A percentile compares a stretch with the other conserved stretches of the same genome.
Evolutionary conservation across 1,284 basidiomycete genomes (phyloP).

Genomic region (Boletus mariae): DNA sequence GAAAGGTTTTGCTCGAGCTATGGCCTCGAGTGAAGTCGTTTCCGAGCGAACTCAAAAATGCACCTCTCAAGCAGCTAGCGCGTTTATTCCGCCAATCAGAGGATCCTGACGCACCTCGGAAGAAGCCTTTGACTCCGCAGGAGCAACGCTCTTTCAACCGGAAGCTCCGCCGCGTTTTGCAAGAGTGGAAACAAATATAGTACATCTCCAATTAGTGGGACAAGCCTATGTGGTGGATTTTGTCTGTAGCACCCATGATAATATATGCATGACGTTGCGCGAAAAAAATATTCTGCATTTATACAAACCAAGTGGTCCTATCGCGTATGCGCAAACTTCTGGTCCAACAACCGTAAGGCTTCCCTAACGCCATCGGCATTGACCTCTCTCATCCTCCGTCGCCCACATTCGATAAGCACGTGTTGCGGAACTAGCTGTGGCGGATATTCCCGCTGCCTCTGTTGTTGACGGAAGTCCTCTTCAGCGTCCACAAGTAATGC

Average conservation of each 20-base stretch:
- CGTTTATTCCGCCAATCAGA: conserved; percentile 37
- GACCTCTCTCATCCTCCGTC: conserved; percentile 65
- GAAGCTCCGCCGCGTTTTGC: conserved; percentile 25
- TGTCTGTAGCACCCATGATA: conserved; percentile 1
- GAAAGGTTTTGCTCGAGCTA: conserved; percentile 50
- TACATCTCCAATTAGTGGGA: background rate
- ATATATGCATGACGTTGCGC: conserved; percentile 3
- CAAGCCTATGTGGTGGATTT: background rate
- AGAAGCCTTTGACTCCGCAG: conserved; percentile 23
- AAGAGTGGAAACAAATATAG: conserved; percentile 21
- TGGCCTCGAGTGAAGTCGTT: conserved; percentile 66
- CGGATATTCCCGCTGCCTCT: conserved; percentile 42
- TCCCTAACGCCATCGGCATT: conserved; percentile 74
- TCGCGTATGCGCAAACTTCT: conserved; percentile 48
- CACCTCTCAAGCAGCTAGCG: conserved; percentile 44
- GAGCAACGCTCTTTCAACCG: conserved; percentile 32
- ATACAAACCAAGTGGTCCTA: conserved; percentile 8
- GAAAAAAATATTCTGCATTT: background rate
- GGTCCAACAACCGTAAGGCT: conserved; percentile 75
- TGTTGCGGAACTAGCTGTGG: conserved; percentile 57
- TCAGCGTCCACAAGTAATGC: conserved; percentile 49
- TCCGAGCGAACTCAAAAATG: conserved; percentile 42
- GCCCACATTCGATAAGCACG: conserved; percentile 56
- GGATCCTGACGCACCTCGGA: conserved; percentile 3
- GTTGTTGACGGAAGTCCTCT: conserved; percentile 48